Conservation (phyloP, 2,329 filamentous ascomycete genomes). For the Phyllosticta paracitricarpa region DNA sequence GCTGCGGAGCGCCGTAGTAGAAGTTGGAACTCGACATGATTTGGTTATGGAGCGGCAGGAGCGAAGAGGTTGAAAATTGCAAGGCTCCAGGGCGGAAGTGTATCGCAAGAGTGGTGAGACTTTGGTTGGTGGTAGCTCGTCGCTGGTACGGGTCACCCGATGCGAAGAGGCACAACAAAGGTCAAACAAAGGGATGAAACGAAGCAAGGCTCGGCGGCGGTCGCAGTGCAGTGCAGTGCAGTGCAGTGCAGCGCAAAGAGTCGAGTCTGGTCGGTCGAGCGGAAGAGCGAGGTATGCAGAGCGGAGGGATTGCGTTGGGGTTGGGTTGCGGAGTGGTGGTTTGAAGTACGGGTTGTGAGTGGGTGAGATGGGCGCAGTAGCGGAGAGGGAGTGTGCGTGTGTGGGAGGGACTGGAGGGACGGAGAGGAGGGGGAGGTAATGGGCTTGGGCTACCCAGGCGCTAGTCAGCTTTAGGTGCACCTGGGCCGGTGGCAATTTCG, state of each 20-base stretch:
- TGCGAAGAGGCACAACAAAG: constrained; percentile 9
- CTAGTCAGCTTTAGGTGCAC: background rate
- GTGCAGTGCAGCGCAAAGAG: no score
- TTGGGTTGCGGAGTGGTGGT: background rate
- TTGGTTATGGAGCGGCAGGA: background rate
- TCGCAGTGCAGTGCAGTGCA: background rate
- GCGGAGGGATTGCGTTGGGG: background rate
- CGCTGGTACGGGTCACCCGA: constrained; percentile 5
- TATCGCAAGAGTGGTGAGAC: constrained; percentile 5
- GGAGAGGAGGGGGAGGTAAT: background rate
- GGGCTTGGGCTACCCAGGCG: background rate
- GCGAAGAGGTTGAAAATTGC: background rate
- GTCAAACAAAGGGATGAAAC: constrained; percentile 9
- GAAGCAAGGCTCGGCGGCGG: background rate
- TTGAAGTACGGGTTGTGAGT: constrained; percentile 1
- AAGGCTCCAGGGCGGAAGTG: background rate
- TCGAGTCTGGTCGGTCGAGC: background rate
- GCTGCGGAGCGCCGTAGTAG: constrained; percentile 38
- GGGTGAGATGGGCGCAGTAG: constrained; percentile 1
- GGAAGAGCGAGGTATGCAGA: background rate
- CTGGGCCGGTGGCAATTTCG: background rate
- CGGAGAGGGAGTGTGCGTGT: background rate
- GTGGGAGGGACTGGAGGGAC: background rate
- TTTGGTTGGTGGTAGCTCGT: constrained; percentile 1
- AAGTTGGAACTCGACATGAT: constrained; percentile 21